Percentiles rank a stretch among this genome's conserved stretches.
Evolutionary conservation across 192 early-diverging fungal species (phyloP).

Genomic region (Backusella psychrophila): DNA sequence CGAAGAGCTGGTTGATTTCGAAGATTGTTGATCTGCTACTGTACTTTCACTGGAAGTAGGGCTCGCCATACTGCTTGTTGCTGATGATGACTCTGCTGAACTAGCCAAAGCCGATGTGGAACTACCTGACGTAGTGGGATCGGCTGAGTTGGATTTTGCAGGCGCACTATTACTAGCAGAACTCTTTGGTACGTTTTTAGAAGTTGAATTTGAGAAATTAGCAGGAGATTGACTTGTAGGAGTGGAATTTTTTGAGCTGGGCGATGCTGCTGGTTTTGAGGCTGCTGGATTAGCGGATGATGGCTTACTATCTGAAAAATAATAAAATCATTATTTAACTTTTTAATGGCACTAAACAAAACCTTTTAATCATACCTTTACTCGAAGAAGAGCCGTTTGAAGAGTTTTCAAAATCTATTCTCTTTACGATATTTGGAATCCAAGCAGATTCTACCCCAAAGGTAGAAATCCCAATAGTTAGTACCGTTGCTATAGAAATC

Average conservation of each 20-base stretch:
- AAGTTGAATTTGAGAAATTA: not conserved
- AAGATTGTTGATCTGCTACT: not conserved
- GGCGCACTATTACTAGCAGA: not conserved
- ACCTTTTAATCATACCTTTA: not conserved
- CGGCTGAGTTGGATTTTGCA: not conserved
- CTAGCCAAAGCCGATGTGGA: not conserved
- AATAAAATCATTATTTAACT: not conserved
- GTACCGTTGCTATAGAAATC: not conserved
- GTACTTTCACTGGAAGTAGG: not conserved
- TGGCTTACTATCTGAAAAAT: not conserved
- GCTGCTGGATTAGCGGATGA: not conserved
- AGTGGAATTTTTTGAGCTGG: not conserved
- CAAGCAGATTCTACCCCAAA: not conserved
- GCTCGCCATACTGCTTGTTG: not conserved
- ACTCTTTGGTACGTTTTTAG: not conserved
- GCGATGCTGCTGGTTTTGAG: not conserved
- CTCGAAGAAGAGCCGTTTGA: not conserved
- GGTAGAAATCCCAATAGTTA: not conserved
- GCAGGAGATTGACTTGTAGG: not conserved
- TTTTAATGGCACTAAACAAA: not conserved
- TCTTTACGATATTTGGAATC: not conserved
- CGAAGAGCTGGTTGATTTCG: conserved; percentile 14
- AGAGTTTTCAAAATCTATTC: not conserved
- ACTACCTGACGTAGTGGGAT: not conserved
- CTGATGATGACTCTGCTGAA: not conserved